phyloP scores from a whole-genome alignment of 2,329 filamentous ascomycete species.

The Sporothrix luriei region DNA sequence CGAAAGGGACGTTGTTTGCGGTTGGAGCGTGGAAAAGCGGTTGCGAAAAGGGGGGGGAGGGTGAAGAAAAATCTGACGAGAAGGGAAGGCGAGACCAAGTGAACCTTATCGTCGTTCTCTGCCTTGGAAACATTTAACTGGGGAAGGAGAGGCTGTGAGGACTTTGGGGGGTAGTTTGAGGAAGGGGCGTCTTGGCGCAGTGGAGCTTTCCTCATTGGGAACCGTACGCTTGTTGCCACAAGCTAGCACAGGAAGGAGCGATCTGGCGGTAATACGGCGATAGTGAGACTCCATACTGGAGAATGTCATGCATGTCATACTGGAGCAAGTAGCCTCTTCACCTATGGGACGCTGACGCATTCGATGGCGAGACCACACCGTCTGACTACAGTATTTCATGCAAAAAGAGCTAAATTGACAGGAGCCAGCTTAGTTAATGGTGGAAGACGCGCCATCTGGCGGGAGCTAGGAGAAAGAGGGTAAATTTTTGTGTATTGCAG shows the following conservation, averaged over 20 bases:
- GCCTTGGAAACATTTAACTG: constrained; percentile 22
- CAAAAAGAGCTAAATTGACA: background rate
- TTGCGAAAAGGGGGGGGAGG: background rate
- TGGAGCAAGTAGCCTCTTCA: no score
- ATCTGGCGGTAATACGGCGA: background rate
- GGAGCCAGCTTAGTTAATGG: background rate
- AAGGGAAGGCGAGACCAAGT: background rate
- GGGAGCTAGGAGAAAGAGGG: background rate
- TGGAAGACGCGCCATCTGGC: background rate
- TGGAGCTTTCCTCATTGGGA: constrained; percentile 20
- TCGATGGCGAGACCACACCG: background rate
- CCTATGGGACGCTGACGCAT: constrained; percentile 5
- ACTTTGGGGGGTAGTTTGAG: background rate
- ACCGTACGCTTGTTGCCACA: background rate
- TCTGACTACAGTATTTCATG: background rate
- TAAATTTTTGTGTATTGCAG: background rate
- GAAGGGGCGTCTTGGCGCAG: constrained; percentile 17
- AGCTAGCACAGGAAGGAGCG: constrained; percentile 10
- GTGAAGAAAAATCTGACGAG: background rate
- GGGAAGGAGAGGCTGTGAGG: constrained; percentile 7
- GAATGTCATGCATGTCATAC: no score
- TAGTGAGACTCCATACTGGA: background rate
- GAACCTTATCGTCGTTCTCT: constrained; percentile 24
- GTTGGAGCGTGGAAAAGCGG: background rate
- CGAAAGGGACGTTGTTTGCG: background rate